phyloP scores from a whole-genome alignment of 208 protist genomes.

The Acanthamoeba rhysodes region DNA sequence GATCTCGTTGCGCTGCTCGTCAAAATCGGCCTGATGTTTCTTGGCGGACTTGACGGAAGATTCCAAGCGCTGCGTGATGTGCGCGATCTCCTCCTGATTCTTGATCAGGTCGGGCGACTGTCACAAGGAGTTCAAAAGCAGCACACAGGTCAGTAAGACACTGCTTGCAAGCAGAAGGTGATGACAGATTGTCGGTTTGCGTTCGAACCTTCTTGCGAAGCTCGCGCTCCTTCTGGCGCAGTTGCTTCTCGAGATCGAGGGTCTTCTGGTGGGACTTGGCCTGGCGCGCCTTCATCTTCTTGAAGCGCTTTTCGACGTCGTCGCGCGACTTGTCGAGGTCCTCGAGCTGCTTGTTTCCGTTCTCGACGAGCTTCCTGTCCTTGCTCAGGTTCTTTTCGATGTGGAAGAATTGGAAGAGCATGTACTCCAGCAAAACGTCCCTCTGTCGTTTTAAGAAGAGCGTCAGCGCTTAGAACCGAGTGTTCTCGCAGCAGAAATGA shows the following conservation, averaged over 20 bases:
- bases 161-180: not conserved
- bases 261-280: conserved; percentile 37
- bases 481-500: not conserved
- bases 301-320: conserved; percentile 38
- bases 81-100: conserved; percentile 5
- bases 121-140: not conserved
- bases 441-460: not conserved
- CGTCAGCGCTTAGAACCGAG: too few relatives aligned
- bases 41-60: conserved; percentile 30
- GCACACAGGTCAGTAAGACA: not conserved
- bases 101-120: conserved; percentile 47
- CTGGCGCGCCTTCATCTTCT: conserved; percentile 54
- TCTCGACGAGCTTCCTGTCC: conserved; percentile 65
- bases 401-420: conserved; percentile 71
- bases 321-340: conserved; percentile 39
- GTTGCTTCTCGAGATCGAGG: conserved; percentile 35
- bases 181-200: not conserved
- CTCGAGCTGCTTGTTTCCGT: not conserved
- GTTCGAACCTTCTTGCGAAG: conserved; percentile 19
- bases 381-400: conserved; percentile 55
- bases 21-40: conserved; percentile 78
- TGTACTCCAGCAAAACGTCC: conserved; percentile 18
- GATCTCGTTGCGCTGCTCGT: conserved; percentile 91
- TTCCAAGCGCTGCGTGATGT: conserved; percentile 22
- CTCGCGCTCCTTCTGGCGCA: conserved; percentile 28